phyloP scores from a whole-genome alignment of 768 basidiomycete genomes.

The Dendrothele bispora region DNA sequence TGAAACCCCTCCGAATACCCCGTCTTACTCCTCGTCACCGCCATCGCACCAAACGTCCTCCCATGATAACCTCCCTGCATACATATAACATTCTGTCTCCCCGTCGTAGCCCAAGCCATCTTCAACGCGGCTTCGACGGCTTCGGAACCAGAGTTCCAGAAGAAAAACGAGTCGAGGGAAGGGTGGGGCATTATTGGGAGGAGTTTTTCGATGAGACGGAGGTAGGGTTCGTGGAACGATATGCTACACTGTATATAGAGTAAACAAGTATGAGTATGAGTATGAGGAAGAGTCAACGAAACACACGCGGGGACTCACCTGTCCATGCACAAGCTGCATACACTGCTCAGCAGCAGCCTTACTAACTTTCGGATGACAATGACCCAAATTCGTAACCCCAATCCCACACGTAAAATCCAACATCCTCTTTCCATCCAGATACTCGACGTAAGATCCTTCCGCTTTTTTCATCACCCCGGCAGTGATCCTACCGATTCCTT shows the following conservation, averaged over 20 bases:
- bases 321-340: constrained; percentile 73
- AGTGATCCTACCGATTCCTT: constrained; percentile 44
- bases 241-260: constrained; percentile 79
- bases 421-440: constrained; percentile 69
- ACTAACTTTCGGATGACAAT: constrained; percentile 86
- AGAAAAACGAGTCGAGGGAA: constrained; percentile 94
- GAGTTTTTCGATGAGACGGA: constrained; percentile 82
- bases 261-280: background rate
- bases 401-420: constrained; percentile 90
- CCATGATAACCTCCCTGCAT: constrained; percentile 97
- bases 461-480: constrained; percentile 65
- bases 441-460: constrained; percentile 70
- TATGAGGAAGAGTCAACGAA: background rate
- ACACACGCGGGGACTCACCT: constrained; percentile 53
- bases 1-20: constrained; percentile 77
- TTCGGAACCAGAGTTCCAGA: constrained; percentile 96
- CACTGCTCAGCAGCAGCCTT: constrained; percentile 89
- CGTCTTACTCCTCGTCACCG: constrained; percentile 92
- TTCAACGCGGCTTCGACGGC: constrained; percentile 90
- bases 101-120: constrained; percentile 77
- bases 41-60: constrained; percentile 91
- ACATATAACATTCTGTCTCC: constrained; percentile 82
- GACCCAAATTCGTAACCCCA: constrained; percentile 84
- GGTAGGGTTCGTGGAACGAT: constrained; percentile 82
- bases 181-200: constrained; percentile 88